Evolutionary conservation across 805 yeast genomes (phyloP), one percentile per base, ranked within the genome.

Genomic region (Candida quercuum): DNA sequence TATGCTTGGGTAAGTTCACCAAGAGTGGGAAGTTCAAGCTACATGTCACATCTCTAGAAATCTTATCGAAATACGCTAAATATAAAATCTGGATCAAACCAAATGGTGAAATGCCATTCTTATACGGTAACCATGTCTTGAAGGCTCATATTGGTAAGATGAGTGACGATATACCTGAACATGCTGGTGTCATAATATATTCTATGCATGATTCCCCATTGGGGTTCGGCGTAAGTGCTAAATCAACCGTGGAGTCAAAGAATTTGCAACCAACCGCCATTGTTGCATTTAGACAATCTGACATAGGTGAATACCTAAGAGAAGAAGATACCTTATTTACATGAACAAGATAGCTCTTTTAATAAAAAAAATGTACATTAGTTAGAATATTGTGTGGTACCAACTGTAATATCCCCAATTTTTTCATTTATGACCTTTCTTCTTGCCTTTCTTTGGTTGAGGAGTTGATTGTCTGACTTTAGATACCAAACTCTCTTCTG

Each of bases 121-220:
- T 93, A 47, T 93, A 93, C 53, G 99, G 99, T 26, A 93, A 93
- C 67, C 96, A 93, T 60, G 91, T 91, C 20, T 71, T 93, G 50
- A 93, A 93, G 60, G 99, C 99, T 5, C 99, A 93, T 59, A 73
- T 93, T 39, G 99, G 99, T 25, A 82, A 88, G 53, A 87, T 93
- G 85, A 84, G 95, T 38, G 99, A 93, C 49, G 98, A 93, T 57
- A 86, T 93, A 39, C 98, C 98, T 22, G 98, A 91, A 62, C 99
- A 93, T 57, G 93, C 96, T 2, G 99, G 99, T 56, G 89, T 93
- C 17, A 73, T 93, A 48, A 82, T 93, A 13, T 87, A 75, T 52
- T 82, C 95, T 9, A 93, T 93, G 98, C 70, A 72, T 41, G 99
- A 93, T 60, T 76, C 81, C 22, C 96, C 99, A 16, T 69, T 91